Evolutionary conservation across 176 grass and related monocot species (phyloP).

Genomic region (Oryza glumipatula): DNA sequence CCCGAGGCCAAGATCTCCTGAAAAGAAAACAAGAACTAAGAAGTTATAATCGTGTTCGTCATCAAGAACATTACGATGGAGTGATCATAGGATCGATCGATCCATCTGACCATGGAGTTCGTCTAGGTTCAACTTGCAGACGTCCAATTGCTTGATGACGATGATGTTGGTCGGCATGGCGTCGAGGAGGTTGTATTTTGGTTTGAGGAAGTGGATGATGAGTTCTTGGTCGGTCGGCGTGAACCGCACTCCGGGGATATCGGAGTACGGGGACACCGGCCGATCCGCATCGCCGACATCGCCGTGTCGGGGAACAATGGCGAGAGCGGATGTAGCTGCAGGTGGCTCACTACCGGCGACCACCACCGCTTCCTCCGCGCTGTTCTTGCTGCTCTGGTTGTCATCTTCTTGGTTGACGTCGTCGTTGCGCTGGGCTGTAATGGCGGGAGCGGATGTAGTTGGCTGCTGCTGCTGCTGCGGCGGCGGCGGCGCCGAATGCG

Average conservation of each 20-base stretch:
- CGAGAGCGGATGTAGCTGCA: background rate
- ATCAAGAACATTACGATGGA: background rate
- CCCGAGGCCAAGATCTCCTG: background rate
- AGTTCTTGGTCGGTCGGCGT: background rate
- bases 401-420: too few species aligned
- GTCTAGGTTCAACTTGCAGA: slow-evolving; percentile 19
- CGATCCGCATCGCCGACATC: background rate
- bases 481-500: too few species aligned
- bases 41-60: too few species aligned
- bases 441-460: background rate
- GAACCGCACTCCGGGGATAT: slow-evolving; percentile 25
- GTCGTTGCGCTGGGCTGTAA: background rate
- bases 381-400: background rate
- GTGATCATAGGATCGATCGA: background rate
- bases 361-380: background rate
- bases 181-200: slow-evolving; percentile 10
- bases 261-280: background rate
- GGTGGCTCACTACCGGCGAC: background rate
- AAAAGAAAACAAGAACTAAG: background rate
- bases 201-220: slow-evolving; percentile 16
- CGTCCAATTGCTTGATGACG: slow-evolving; percentile 30
- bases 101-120: background rate
- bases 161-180: slow-evolving; percentile 32
- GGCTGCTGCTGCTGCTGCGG: too few species aligned
- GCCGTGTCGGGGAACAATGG: too few species aligned